A percentile compares a stretch with the other conserved stretches of the same genome.
Conservation (phyloP, 139 green algal genomes). For the Chlorella sp. region DNA sequence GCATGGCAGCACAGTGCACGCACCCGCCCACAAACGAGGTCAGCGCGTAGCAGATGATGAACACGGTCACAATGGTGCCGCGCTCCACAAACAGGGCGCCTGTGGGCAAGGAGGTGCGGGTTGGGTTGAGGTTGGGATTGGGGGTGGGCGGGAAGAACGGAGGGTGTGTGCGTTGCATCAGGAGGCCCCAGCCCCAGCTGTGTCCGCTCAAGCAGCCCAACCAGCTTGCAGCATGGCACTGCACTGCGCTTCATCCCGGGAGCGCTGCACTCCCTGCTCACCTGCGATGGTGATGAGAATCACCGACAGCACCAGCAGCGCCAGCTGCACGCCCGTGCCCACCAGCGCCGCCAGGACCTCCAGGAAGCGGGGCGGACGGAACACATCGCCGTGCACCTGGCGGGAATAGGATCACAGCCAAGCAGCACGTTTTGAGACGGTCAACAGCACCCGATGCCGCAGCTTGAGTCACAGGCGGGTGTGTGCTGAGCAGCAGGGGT, state of each 20-base stretch:
- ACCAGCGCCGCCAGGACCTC: conserved; percentile 82
- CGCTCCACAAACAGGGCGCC: conserved; percentile 76
- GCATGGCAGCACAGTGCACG: too few species aligned
- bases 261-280: background rate
- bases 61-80: conserved; percentile 92
- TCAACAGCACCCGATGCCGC: too few species aligned
- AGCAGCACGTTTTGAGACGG: background rate
- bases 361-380: conserved; percentile 83
- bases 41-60: conserved; percentile 96
- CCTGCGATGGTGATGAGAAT: conserved; percentile 94
- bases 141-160: too few species aligned
- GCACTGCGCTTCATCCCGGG: too few species aligned
- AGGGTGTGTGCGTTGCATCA: too few species aligned
- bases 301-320: conserved; percentile 81
- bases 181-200: too few species aligned
- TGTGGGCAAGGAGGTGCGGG: background rate
- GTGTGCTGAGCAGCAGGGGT: too few species aligned
- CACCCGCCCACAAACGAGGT: conserved; percentile 86
- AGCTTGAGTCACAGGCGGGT: too few species aligned
- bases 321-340: conserved; percentile 88
- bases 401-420: background rate
- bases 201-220: too few species aligned
- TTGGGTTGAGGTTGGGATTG: background rate
- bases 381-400: conserved; percentile 96
- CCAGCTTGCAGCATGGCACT: too few species aligned